Conservation (phyloP, 1,284 basidiomycete genomes). For the Earliella scabrosa region DNA sequence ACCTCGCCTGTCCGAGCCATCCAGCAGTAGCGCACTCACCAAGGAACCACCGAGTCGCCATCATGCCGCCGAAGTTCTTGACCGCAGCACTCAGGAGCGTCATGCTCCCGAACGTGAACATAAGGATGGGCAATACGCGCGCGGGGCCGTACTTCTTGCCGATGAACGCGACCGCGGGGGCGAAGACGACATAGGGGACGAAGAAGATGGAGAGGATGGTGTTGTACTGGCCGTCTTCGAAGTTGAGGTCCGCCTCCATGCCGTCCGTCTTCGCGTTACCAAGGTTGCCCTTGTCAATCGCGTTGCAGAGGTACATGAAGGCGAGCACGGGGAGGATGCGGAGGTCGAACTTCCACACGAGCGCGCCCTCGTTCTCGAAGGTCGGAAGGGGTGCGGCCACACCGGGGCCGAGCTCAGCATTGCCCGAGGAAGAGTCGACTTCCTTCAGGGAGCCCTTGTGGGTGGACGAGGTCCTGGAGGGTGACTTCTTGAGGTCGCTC, state of each 20-base stretch:
- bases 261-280: slow-evolving; percentile 59
- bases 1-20: slow-evolving; percentile 49
- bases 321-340: slow-evolving; percentile 15
- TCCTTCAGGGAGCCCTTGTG: slow-evolving; percentile 3
- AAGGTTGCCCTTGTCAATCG: slow-evolving; percentile 58
- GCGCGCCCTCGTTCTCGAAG: slow-evolving; percentile 9
- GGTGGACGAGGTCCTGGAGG: not conserved
- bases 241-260: slow-evolving; percentile 28
- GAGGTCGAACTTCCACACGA: slow-evolving; percentile 16
- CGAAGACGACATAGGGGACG: slow-evolving; percentile 39
- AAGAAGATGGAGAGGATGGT: slow-evolving; percentile 44
- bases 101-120: slow-evolving; percentile 44
- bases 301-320: slow-evolving; percentile 52
- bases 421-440: not conserved
- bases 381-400: not conserved
- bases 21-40: not conserved
- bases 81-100: slow-evolving; percentile 41
- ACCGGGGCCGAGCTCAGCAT: not conserved
- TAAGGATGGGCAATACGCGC: slow-evolving; percentile 39
- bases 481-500: slow-evolving; percentile 4
- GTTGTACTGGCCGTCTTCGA: slow-evolving; percentile 37
- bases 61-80: slow-evolving; percentile 33
- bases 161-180: slow-evolving; percentile 42
- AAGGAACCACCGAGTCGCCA: slow-evolving; percentile 34
- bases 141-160: slow-evolving; percentile 45